A percentile compares a stretch with the other conserved stretches of the same genome.
Evolutionary conservation across 371 early-diverging fungal genomes (phyloP).

Genomic region (Syncephalastrum monosporum): DNA sequence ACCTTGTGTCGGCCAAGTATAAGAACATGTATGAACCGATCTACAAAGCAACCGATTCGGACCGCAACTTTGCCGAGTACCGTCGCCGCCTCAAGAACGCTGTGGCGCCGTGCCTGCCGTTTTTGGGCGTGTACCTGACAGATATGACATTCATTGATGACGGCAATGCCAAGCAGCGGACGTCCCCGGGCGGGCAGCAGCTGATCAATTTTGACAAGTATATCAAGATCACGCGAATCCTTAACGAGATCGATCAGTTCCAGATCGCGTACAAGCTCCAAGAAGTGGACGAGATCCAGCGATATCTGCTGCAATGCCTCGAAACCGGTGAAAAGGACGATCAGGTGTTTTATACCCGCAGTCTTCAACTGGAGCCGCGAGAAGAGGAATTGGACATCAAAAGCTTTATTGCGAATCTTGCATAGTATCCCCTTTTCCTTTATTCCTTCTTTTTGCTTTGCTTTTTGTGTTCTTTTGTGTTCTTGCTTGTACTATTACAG

Average conservation of each 20-base stretch:
- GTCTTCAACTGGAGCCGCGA: conserved; percentile 43
- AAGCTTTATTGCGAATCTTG: conserved; percentile 20
- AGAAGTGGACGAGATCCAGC: conserved; percentile 59
- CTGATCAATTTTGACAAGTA: conserved; percentile 87
- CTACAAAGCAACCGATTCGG: conserved; percentile 61
- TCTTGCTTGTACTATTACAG: no score
- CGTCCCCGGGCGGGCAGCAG: conserved; percentile 28
- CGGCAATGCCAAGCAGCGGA: conserved; percentile 42
- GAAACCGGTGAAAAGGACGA: conserved; percentile 40
- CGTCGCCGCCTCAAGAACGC: conserved; percentile 62
- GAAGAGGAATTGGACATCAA: conserved; percentile 38
- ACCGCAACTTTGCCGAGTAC: conserved; percentile 77
- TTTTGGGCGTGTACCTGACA: conserved; percentile 83
- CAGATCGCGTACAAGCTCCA: conserved; percentile 68
- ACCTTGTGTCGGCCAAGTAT: conserved; percentile 54
- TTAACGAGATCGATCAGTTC: conserved; percentile 78
- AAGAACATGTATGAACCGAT: conserved; percentile 53
- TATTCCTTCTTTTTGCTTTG: conserved; percentile 2
- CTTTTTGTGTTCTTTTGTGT: not conserved
- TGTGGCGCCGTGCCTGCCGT: conserved; percentile 77
- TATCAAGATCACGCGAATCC: conserved; percentile 59
- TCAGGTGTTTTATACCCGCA: conserved; percentile 39
- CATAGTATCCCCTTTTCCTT: conserved; percentile 5
- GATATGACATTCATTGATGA: conserved; percentile 83
- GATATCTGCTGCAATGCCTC: conserved; percentile 28